Conservation (phyloP, 345 rosid genomes). For the Gossypium australe region DNA sequence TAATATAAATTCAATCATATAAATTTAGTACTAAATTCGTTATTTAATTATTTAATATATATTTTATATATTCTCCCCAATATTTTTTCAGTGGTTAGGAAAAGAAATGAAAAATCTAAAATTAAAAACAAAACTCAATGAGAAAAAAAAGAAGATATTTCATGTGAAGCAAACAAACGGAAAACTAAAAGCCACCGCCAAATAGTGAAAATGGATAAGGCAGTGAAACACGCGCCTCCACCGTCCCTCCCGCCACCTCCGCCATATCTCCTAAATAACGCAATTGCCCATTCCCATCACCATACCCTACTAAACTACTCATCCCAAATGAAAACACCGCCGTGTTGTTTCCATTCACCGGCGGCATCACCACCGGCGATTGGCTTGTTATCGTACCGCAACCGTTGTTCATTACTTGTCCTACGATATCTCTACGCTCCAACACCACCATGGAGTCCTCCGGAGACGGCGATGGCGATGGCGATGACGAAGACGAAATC, state of each 20-base stretch:
- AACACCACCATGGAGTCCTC: conserved; percentile 30
- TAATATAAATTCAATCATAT: too few species aligned
- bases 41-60: not conserved
- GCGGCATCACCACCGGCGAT: conserved; percentile 12
- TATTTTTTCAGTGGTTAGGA: not conserved
- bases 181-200: conserved; percentile 48
- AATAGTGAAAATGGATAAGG: conserved; percentile 65
- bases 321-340: conserved; percentile 17
- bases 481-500: conserved; percentile 32
- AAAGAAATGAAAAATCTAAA: conserved; percentile 1
- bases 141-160: not conserved
- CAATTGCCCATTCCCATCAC: conserved; percentile 20
- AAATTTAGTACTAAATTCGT: too few species aligned
- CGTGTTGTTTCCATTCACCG: conserved; percentile 16
- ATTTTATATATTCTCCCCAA: too few species aligned
- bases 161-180: not conserved
- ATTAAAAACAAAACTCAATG: conserved; percentile 1
- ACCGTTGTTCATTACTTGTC: conserved; percentile 5
- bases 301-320: conserved; percentile 18
- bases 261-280: conserved; percentile 38
- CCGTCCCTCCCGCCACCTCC: conserved; percentile 19
- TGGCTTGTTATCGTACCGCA: not conserved
- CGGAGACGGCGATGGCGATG: conserved; percentile 34
- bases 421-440: conserved; percentile 4
- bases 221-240: conserved; percentile 30